Percentiles rank a stretch among this genome's conserved stretches.
phyloP scores from a whole-genome alignment of 768 basidiomycete species.

The Tephrocybe rancida region DNA sequence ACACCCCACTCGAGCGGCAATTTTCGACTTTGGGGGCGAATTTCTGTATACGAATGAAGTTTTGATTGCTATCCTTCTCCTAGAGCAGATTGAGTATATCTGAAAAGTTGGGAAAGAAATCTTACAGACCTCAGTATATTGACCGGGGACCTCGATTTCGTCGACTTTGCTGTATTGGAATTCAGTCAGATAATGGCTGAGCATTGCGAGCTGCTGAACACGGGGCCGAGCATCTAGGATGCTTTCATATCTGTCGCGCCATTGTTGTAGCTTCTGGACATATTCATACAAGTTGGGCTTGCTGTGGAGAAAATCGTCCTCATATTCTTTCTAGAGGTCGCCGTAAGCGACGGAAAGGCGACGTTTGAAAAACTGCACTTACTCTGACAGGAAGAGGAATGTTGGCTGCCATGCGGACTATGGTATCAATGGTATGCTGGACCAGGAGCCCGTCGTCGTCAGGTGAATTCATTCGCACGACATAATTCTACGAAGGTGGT shows the following conservation, averaged over 20 bases:
- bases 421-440: conserved; percentile 53
- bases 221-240: conserved; percentile 82
- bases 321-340: conserved; percentile 72
- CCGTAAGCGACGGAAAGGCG: background rate
- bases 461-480: conserved; percentile 60
- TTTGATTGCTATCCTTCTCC: conserved; percentile 94
- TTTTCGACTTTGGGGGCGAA: conserved; percentile 92
- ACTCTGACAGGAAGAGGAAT: conserved; percentile 62
- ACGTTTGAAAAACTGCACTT: conserved; percentile 21
- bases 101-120: background rate
- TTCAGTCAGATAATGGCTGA: conserved; percentile 93
- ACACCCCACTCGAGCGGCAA: conserved; percentile 81
- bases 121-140: conserved; percentile 88
- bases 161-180: conserved; percentile 98
- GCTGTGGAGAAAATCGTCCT: conserved; percentile 84
- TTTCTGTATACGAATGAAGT: conserved; percentile 88
- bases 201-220: conserved; percentile 79
- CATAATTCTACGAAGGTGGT: conserved; percentile 56
- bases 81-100: conserved; percentile 30
- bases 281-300: conserved; percentile 86
- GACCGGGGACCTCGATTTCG: conserved; percentile 98
- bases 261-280: conserved; percentile 84
- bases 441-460: conserved; percentile 72
- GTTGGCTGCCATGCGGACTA: conserved; percentile 63
- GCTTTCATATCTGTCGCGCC: conserved; percentile 91